phyloP scores from a whole-genome alignment of 345 rosid species.

The Dimocarpus longan region DNA sequence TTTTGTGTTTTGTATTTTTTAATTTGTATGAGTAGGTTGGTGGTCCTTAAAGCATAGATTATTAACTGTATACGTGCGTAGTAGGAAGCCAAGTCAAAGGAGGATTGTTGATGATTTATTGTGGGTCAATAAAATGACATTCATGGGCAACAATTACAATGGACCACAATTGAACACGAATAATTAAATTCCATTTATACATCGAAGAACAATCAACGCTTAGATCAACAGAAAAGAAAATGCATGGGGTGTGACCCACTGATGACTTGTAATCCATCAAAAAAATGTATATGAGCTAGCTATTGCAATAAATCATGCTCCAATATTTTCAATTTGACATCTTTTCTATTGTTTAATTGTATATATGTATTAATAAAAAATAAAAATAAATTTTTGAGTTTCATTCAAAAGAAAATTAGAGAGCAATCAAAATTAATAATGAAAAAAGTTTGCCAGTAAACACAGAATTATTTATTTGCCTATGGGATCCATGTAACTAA shows the following conservation, averaged over 20 bases:
- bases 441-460: too few relatives aligned
- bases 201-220: not conserved
- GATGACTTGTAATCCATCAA: not conserved
- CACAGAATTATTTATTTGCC: too few relatives aligned
- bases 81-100: slow-evolving; percentile 18
- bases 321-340: too few relatives aligned
- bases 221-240: not conserved
- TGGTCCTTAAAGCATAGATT: not conserved
- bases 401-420: too few relatives aligned
- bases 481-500: too few relatives aligned
- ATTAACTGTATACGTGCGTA: not conserved
- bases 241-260: not conserved
- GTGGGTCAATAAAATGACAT: slow-evolving; percentile 14
- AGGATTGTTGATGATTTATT: not conserved
- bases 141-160: not conserved
- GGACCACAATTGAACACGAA: not conserved
- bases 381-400: too few relatives aligned
- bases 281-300: not conserved
- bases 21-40: not conserved
- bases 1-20: not conserved
- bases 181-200: not conserved
- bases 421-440: too few relatives aligned
- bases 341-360: too few relatives aligned
- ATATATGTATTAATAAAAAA: too few relatives aligned
- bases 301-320: too few relatives aligned